phyloP scores from a whole-genome alignment of 1,139 yeast genomes.

The Casaregolazyma lundiana region DNA sequence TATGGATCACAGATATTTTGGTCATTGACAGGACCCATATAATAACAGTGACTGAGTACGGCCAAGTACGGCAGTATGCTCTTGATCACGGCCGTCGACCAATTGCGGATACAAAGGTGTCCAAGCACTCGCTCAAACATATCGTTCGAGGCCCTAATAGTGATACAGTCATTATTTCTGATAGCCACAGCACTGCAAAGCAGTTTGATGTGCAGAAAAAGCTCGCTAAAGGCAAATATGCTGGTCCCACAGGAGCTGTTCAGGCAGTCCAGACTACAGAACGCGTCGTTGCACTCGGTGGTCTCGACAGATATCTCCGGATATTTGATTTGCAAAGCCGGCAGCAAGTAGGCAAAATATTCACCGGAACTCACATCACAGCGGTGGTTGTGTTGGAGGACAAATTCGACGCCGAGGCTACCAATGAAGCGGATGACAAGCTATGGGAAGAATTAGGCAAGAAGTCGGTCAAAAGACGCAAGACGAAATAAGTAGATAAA shows the following conservation, averaged over 20 bases:
- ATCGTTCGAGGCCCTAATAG: conserved; percentile 16
- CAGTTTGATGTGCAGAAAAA: conserved; percentile 18
- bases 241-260: conserved; percentile 30
- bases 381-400: conserved; percentile 46
- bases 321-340: conserved; percentile 61
- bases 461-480: conserved; percentile 27
- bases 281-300: conserved; percentile 54
- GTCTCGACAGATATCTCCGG: conserved; percentile 80
- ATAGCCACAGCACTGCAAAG: conserved; percentile 24
- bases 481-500: conserved; percentile 20
- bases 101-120: conserved; percentile 19
- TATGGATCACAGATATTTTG: conserved; percentile 33
- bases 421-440: conserved; percentile 28
- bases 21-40: conserved; percentile 39
- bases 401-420: conserved; percentile 21
- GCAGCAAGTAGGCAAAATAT: conserved; percentile 64
- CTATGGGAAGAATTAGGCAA: conserved; percentile 30
- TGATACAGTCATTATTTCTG: conserved; percentile 23
- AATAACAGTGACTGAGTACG: conserved; percentile 63
- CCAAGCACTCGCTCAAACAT: conserved; percentile 21
- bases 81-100: conserved; percentile 31
- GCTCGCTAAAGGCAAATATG: conserved; percentile 23
- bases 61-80: conserved; percentile 45
- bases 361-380: conserved; percentile 68
- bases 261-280: conserved; percentile 20